These are phyloP conservation scores for Leptoxyphium fumago DNA, from an alignment of 2,329 filamentous ascomycete species.

Conservation along the genomic window DNA sequence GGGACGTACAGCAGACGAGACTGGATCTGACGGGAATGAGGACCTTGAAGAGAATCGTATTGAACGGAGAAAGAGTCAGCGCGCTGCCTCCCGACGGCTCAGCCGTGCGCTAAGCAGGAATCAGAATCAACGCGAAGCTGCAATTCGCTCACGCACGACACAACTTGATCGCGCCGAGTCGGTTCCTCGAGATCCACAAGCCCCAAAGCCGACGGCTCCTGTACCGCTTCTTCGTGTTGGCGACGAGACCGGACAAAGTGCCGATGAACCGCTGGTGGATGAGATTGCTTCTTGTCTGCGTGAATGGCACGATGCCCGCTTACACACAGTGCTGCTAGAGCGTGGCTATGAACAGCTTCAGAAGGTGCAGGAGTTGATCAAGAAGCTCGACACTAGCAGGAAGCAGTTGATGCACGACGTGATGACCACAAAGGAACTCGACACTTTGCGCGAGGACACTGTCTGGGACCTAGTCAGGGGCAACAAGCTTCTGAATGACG, in stretches of 20 bases:
- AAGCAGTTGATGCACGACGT: slow-evolving; percentile 91
- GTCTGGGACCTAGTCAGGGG: slow-evolving; percentile 91
- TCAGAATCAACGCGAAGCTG: slow-evolving; percentile 11
- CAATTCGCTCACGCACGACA: slow-evolving; percentile 10
- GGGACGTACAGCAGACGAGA: slow-evolving; percentile 3
- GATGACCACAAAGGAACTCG: slow-evolving; percentile 71
- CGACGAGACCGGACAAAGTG: slow-evolving; percentile 84
- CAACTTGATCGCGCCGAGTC: slow-evolving; percentile 11
- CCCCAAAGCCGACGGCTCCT: slow-evolving; percentile 70
- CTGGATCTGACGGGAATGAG: slow-evolving; percentile 2
- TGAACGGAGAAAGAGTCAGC: slow-evolving; percentile 16
- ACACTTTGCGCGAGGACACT: slow-evolving; percentile 67
- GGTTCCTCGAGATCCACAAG: slow-evolving; percentile 45
- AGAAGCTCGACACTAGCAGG: slow-evolving; percentile 68
- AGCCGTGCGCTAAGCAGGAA: slow-evolving; percentile 17
- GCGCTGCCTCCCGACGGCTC: slow-evolving; percentile 11
- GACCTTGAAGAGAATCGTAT: slow-evolving; percentile 4
- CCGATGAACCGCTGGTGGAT: slow-evolving; percentile 81
- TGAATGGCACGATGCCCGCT: slow-evolving; percentile 96
- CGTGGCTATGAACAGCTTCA: slow-evolving; percentile 71
- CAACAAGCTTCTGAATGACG: slow-evolving; percentile 85
- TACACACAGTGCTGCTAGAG: slow-evolving; percentile 78
- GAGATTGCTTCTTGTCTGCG: slow-evolving; percentile 93
- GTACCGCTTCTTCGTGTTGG: slow-evolving; percentile 97
- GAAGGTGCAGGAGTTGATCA: slow-evolving; percentile 64